Base-by-base conservation (phyloP, 2,329 filamentous ascomycete genomes). In the Trichoderma guizhouense region DNA sequence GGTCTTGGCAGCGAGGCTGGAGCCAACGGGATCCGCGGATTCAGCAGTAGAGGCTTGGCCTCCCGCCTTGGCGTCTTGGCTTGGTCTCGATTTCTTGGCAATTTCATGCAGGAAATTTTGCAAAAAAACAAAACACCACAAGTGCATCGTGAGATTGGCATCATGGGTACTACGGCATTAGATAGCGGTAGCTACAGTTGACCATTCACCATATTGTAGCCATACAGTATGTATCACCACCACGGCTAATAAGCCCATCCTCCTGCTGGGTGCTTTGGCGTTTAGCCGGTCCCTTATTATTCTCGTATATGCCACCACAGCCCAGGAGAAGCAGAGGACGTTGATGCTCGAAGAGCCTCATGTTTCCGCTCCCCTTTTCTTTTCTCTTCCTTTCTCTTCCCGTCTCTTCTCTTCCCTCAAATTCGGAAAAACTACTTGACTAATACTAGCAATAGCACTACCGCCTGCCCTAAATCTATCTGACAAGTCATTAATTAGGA, bases 1-100 rank as follows among this genome's bases (percentile, higher is more conserved):
- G 57, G 55, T 32, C 67, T 69, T 69, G 67, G 67, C 63, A 55
- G 28, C 36, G 47, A 34, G 30, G 39, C 39, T 36, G 24, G 65
- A 62, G 21, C 67, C 67, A 69, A 53, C 67, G 55, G 66, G 39
- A 69, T 61, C 36, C 53, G 39, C 55, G 66, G 66, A 47, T 32
- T n/a, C 55, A 55, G 26, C 55, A 34, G 39, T 51, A 26, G n/a
- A 61, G 36, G 30, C 57, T 69, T 69, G 67, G 55, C 67, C 43
- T 67, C 64, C 64, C 64, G 64, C 64, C 64, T 67, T 67, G 64
- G 64, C 64, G 34, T 53, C 67, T 69, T 69, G 57, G 67, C 67
- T 36, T 69, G 26, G 53, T 24, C 53, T 39, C n/a, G 24, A 47
- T n/a, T 47, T n/a, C 67, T 69, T 69, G 67, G 67, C 67, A 21